Conservation (phyloP, 257 asterid species). For the Nicotiana noctiflora region DNA sequence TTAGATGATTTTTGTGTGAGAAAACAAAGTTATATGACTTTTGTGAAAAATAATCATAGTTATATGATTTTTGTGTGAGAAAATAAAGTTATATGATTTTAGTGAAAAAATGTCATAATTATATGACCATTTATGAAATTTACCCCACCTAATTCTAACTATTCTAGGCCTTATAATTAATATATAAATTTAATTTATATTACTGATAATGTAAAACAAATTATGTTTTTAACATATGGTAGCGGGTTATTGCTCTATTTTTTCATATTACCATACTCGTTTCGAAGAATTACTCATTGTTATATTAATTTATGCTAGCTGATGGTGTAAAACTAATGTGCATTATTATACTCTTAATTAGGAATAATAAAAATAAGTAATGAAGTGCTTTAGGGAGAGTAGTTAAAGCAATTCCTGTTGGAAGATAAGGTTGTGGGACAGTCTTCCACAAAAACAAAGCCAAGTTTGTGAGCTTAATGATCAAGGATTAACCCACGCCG, state of each 20-base stretch:
- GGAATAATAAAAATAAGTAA: too few species aligned
- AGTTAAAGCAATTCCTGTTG: neutral
- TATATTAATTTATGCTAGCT: neutral
- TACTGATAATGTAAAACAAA: neutral
- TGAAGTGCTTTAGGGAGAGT: neutral
- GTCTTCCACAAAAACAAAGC: slow-evolving; percentile 8
- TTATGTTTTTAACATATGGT: too few species aligned
- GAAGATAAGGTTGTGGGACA: neutral
- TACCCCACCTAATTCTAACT: too few species aligned
- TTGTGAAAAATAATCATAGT: too few species aligned
- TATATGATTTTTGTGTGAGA: too few species aligned
- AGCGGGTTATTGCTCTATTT: neutral
- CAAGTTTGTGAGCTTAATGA: slow-evolving; percentile 25
- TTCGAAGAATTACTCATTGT: neutral
- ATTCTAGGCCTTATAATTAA: too few species aligned
- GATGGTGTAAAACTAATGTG: neutral
- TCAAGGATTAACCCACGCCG: slow-evolving; percentile 34
- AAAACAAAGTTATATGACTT: too few species aligned
- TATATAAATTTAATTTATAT: neutral
- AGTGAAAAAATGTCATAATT: too few species aligned
- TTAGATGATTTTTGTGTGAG: too few species aligned
- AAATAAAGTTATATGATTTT: too few species aligned
- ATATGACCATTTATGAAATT: too few species aligned
- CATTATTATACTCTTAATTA: too few species aligned
- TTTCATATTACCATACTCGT: neutral